Base-by-base conservation (phyloP, 2,329 filamentous ascomycete genomes). In the Penicillium sp. region DNA sequence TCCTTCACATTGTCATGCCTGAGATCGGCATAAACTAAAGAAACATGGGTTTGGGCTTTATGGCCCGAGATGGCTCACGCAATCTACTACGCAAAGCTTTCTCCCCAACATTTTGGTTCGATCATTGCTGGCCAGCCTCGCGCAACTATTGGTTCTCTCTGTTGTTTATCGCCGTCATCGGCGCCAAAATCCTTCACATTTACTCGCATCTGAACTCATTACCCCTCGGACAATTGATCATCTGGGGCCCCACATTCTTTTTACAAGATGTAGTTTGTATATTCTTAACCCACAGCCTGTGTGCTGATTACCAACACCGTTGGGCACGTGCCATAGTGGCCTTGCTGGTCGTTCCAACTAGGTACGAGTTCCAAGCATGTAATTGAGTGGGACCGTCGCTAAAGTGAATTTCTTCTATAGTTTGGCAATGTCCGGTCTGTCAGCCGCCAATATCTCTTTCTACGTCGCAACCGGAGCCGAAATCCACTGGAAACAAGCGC, bases 401-500 rank as follows among this genome's bases (percentile, higher is more conserved):
- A 45, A 45, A 52, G 15, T n/a, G 6, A 19, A 13, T n/a, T 37
- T n/a, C 23, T 59, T 38, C 17, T 15, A n/a, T 59, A 67, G 65
- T 55, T 15, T 67, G 37, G 41, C 54, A n/a, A 62, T 64, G 15
- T 68, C 66, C n/a, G 57, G 50, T 8, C 53, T 68, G 23, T 57
- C 64, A 21, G 59, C 65, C 8, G 61, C 67, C 53, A 69, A 69
- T 29, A 67, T 65, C 27, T 69, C 64, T 46, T 69, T 69, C 53
- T 69, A 66, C 27, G 37, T 57, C 21, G 52, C 62, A 41, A 69
- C 60, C 7, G 67, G 67, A 21, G 63, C 65, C 23, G 67, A 69
- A 42, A 68, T 69, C 31, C 67, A 69, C 37, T 69, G 67, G 67
- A 66, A 64, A 56, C 66, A 69, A 54, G 63, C 60, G 9, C 62